Conservation (phyloP, 192 early-diverging fungal species). For the Piromyces sp. region DNA sequence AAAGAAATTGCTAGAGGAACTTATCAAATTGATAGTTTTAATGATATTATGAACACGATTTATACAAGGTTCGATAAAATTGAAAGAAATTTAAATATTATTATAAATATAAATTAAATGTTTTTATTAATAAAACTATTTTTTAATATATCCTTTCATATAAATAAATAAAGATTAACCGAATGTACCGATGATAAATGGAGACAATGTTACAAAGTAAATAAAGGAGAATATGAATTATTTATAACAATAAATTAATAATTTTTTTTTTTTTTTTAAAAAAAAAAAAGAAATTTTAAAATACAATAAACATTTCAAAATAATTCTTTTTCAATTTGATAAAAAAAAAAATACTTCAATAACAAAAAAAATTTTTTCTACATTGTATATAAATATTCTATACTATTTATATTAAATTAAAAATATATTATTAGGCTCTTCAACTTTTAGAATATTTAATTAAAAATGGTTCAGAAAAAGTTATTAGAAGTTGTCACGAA, state of each 20-base stretch:
- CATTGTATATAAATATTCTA: too few relatives aligned
- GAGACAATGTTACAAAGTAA: constrained; percentile 89
- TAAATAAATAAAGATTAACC: constrained; percentile 40
- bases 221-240: neutral
- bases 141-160: too few relatives aligned
- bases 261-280: too few relatives aligned
- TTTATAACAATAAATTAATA: neutral
- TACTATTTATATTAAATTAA: too few relatives aligned
- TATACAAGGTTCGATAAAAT: constrained; percentile 32
- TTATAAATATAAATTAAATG: too few relatives aligned
- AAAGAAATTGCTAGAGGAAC: constrained; percentile 85
- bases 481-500: constrained; percentile 69
- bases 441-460: constrained; percentile 85
- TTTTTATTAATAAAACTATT: too few relatives aligned
- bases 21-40: constrained; percentile 66
- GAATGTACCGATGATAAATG: constrained; percentile 71
- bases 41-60: constrained; percentile 88
- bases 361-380: too few relatives aligned
- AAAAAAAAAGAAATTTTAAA: too few relatives aligned
- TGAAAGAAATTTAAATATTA: too few relatives aligned
- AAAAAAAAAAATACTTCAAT: too few relatives aligned
- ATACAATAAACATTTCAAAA: too few relatives aligned
- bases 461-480: constrained; percentile 84
- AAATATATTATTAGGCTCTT: constrained; percentile 43
- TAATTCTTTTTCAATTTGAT: too few relatives aligned